Evolutionary conservation across 768 basidiomycete genomes (phyloP).

Genomic region (Tricholomella constricta): DNA sequence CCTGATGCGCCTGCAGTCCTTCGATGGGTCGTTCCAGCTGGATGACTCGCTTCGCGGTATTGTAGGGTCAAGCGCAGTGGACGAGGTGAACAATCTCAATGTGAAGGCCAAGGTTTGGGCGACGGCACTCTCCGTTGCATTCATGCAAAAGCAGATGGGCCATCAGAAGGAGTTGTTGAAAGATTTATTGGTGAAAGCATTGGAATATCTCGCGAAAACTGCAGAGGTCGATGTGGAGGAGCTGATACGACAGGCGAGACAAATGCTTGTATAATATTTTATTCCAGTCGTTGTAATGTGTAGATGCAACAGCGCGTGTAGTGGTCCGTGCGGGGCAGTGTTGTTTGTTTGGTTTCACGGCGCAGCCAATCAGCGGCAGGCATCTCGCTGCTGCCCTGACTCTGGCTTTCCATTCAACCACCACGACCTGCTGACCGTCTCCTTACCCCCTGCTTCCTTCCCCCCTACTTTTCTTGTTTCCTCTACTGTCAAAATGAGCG

Average conservation of each 20-base stretch:
- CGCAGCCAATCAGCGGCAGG: constrained; percentile 29
- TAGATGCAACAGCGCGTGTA: background rate
- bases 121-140: constrained; percentile 50
- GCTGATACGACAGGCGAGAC: constrained; percentile 16
- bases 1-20: constrained; percentile 40
- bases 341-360: constrained; percentile 26
- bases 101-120: constrained; percentile 46
- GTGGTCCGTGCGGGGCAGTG: constrained; percentile 37
- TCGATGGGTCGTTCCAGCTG: constrained; percentile 51
- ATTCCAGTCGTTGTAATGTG: background rate
- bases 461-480: constrained; percentile 27
- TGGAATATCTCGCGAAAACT: constrained; percentile 34
- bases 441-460: constrained; percentile 18
- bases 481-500: constrained; percentile 57
- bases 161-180: constrained; percentile 44
- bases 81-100: constrained; percentile 29
- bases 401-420: constrained; percentile 22
- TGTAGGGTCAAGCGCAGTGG: constrained; percentile 35
- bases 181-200: constrained; percentile 42
- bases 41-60: constrained; percentile 32
- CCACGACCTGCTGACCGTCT: constrained; percentile 26
- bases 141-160: constrained; percentile 37
- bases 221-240: constrained; percentile 17
- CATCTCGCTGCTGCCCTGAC: constrained; percentile 21
- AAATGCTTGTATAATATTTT: background rate